Base-by-base conservation (phyloP, 352 stramenopile species). In the Globisporangium spiculum region DNA sequence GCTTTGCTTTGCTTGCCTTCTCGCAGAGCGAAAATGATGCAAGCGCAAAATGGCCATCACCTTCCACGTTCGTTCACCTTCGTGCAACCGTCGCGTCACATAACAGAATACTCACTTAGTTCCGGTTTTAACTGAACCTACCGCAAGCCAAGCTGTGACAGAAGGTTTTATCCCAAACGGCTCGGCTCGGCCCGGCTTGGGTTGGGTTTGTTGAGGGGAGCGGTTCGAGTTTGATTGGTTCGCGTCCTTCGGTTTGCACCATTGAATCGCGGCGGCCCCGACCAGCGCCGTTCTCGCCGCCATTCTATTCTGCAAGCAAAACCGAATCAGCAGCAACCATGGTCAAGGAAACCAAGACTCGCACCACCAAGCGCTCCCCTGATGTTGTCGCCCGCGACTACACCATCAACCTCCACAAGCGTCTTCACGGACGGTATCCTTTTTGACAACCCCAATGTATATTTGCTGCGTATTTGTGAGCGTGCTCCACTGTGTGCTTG, bases 401-500 rank as follows among this genome's bases (percentile, higher is more conserved):
- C 91, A 99, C 97, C 63, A 98, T 99, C 86, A 98, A 99, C 84
- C 91, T 99, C 68, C 95, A 98, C 86, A 99, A 99, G 92, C 81
- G 93, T 77, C 89, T 98, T 67, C 94, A 98, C 80, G 80, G 84
- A 88, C 83, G 80, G 85, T 94, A 94, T 91, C 81, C 81, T 91
- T 92, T 91, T 81, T 78, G 75, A 77, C 74, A 72, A 78, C 70
- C 60, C 52, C 62, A 63, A 67, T 56, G 22, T 61, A 24, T 27
- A 36, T 55, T 12, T 52, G 1, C 3, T 52, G 44, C 44, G 44
- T 52, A 20, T 24, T 24, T 24, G 68, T 60, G n/a, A 54, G 20
- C 22, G 46, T 61, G 38, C 16, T 16, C 65, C 44, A 22, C 60
- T 67, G 16, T 67, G 38, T 72, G 46, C 61, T 32, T 54, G 12